These are phyloP conservation scores for Pseudocercospora cruenta DNA, from an alignment of 2,329 filamentous ascomycete species.

Conservation along the genomic window DNA sequence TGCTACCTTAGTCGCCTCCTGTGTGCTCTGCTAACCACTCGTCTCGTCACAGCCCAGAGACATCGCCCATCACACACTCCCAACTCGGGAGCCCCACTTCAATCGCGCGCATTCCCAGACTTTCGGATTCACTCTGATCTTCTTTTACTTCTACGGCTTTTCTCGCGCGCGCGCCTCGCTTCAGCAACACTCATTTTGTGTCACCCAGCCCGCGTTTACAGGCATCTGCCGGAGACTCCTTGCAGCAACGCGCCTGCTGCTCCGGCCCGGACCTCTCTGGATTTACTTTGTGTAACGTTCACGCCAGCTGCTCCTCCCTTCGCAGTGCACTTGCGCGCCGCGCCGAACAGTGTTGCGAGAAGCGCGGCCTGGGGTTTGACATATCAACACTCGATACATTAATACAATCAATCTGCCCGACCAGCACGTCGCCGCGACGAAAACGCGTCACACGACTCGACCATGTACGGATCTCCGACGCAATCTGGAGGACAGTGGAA, in stretches of 20 bases:
- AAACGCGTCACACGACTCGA: not conserved
- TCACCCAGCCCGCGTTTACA: slow-evolving; percentile 10
- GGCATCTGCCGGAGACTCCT: slow-evolving; percentile 11
- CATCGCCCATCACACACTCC: not conserved
- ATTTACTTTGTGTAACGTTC: not conserved
- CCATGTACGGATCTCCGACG: slow-evolving; percentile 31
- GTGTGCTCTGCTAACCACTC: slow-evolving; percentile 8
- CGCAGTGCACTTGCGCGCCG: not conserved
- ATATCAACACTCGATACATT: not conserved
- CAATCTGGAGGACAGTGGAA: slow-evolving; percentile 26
- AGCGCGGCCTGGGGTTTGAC: too few species aligned
- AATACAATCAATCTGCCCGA: not conserved
- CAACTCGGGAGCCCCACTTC: slow-evolving; percentile 5
- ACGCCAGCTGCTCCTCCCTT: slow-evolving; percentile 1
- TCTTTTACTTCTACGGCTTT: slow-evolving; percentile 3
- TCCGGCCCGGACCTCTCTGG: slow-evolving; percentile 13
- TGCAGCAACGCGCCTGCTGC: slow-evolving; percentile 12
- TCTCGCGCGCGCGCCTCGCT: slow-evolving; percentile 12
- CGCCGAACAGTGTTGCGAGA: too few species aligned
- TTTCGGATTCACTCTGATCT: slow-evolving; percentile 12
- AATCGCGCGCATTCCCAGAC: slow-evolving; percentile 9
- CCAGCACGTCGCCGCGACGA: not conserved
- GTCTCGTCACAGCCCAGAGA: slow-evolving; percentile 3
- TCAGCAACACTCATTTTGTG: slow-evolving; percentile 8
- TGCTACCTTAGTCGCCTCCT: not conserved